Conservation (phyloP, 257 asterid genomes). For the Primulina eburnea region DNA sequence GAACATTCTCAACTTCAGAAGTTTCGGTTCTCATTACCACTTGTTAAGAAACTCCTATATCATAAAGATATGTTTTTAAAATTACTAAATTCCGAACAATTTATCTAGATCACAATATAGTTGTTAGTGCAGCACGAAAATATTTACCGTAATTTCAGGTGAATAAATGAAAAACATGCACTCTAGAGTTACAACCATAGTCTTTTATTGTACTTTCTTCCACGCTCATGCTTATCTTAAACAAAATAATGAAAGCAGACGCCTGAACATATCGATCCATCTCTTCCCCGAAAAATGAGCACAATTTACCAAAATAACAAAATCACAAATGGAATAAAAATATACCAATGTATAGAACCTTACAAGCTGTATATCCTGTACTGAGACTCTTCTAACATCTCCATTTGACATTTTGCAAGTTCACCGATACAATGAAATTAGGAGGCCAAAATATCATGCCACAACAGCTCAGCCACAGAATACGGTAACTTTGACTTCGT, state of each 20-base stretch:
- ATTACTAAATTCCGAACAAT: not conserved
- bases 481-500: not conserved
- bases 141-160: not conserved
- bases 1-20: not conserved
- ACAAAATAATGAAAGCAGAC: not conserved
- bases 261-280: not conserved
- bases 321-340: not conserved
- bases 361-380: slow-evolving; percentile 52
- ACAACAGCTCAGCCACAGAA: slow-evolving; percentile 15
- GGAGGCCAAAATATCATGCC: slow-evolving; percentile 20
- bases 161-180: not conserved
- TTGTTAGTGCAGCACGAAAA: not conserved
- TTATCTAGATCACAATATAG: too few relatives aligned
- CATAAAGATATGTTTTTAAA: not conserved
- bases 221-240: not conserved
- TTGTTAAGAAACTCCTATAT: not conserved
- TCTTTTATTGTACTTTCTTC: not conserved
- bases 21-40: not conserved
- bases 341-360: slow-evolving; percentile 11
- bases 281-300: not conserved
- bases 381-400: slow-evolving; percentile 36
- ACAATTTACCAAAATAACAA: not conserved
- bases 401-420: slow-evolving; percentile 36
- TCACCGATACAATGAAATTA: slow-evolving; percentile 3
- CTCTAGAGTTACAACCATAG: not conserved